These are phyloP conservation scores for Conticribra weissflogii DNA, from an alignment of 108 stramenopile genomes.

Conservation along the genomic window DNA sequence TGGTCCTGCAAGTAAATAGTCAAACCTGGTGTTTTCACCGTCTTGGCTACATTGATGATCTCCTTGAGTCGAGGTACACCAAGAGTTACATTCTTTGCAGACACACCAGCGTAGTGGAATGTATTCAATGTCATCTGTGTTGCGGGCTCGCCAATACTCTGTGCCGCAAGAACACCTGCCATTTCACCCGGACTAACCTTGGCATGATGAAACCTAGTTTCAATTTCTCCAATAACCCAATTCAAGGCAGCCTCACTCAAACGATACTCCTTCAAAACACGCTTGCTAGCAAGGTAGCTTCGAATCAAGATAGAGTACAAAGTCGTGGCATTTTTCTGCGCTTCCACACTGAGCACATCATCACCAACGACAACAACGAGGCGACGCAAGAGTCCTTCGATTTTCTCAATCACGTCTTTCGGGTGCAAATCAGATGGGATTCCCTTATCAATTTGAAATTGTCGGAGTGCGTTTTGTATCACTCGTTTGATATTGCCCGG, in stretches of 20 bases:
- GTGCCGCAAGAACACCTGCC: slow-evolving; percentile 98
- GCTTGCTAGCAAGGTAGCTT: slow-evolving; percentile 84
- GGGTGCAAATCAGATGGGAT: slow-evolving; percentile 91
- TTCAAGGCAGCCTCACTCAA: slow-evolving; percentile 89
- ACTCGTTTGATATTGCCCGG: slow-evolving; percentile 93
- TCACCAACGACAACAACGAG: slow-evolving; percentile 94
- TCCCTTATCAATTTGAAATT: slow-evolving; percentile 88
- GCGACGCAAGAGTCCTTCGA: slow-evolving; percentile 79
- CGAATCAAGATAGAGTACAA: slow-evolving; percentile 93
- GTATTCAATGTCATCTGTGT: slow-evolving; percentile 99
- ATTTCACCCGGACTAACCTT: slow-evolving; percentile 98
- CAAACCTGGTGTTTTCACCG: slow-evolving; percentile 94
- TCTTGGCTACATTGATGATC: slow-evolving; percentile 98
- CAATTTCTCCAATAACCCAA: slow-evolving; percentile 93
- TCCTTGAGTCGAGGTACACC: slow-evolving; percentile 99
- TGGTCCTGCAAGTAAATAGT: slow-evolving; percentile 89
- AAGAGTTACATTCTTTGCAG: slow-evolving; percentile 98
- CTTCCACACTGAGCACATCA: slow-evolving; percentile 88
- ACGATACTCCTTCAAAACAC: slow-evolving; percentile 88
- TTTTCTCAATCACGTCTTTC: slow-evolving; percentile 74
- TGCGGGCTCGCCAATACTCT: slow-evolving; percentile 98
- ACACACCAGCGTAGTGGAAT: slow-evolving; percentile 98
- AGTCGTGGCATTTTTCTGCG: slow-evolving; percentile 94
- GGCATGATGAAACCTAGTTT: slow-evolving; percentile 88
- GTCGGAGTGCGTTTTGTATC: slow-evolving; percentile 91